Conservation (phyloP, 2,329 filamentous ascomycete species). For the Penicillium sp. region DNA sequence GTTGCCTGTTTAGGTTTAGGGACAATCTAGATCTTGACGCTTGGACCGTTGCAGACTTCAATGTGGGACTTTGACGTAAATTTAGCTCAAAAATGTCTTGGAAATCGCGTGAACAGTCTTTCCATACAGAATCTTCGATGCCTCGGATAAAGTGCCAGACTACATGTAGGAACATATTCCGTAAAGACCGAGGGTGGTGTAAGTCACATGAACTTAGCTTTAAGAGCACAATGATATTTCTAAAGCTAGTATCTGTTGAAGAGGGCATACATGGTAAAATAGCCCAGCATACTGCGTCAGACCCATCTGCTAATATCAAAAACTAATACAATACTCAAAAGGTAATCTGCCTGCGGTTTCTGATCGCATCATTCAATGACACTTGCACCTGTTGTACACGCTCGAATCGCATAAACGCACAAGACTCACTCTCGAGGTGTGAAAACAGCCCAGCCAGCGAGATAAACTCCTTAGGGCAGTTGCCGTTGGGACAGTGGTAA, state of each 20-base stretch:
- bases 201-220: background rate
- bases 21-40: background rate
- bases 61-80: background rate
- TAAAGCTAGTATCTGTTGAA: background rate
- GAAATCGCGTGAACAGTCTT: background rate
- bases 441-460: slow-evolving; percentile 45
- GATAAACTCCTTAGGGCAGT: slow-evolving; percentile 40
- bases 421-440: slow-evolving; percentile 49
- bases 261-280: background rate
- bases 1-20: background rate
- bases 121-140: background rate
- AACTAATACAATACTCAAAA: background rate
- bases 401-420: slow-evolving; percentile 42
- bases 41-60: background rate
- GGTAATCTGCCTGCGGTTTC: background rate
- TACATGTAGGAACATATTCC: too few relatives aligned
- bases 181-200: too few relatives aligned
- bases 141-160: too few relatives aligned
- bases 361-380: background rate
- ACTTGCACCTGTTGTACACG: slow-evolving; percentile 31
- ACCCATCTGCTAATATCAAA: background rate
- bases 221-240: background rate
- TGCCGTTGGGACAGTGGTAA: slow-evolving; percentile 45
- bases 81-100: background rate
- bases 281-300: background rate